Conservation (phyloP, 352 stramenopile genomes). For the Globisporangium paddicum region DNA sequence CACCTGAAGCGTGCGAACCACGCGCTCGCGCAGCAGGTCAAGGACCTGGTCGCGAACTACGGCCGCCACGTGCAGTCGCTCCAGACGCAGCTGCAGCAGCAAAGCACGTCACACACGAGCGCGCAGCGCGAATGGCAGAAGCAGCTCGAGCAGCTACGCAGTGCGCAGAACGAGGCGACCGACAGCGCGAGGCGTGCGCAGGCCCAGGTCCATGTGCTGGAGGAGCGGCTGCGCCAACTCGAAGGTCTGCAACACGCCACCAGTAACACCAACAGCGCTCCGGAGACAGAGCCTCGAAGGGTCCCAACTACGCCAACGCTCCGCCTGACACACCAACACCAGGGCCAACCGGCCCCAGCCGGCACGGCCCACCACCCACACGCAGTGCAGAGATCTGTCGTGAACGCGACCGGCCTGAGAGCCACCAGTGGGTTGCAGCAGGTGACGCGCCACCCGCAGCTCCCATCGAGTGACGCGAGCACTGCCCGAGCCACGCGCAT, state of each 20-base stretch:
- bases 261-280: neutral
- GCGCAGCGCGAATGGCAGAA: neutral
- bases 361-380: neutral
- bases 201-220: neutral
- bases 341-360: neutral
- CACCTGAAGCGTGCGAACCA: conserved; percentile 2
- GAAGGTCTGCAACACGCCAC: neutral
- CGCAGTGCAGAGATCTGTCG: conserved; percentile 1
- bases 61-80: conserved; percentile 3
- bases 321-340: neutral
- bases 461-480: neutral
- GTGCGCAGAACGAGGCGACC: neutral
- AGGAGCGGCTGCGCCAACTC: conserved; percentile 2
- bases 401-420: neutral
- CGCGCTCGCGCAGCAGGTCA: conserved; percentile 5
- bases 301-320: neutral
- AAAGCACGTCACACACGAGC: neutral
- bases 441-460: conserved; percentile 3
- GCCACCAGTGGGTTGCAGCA: neutral
- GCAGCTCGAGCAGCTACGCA: neutral
- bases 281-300: neutral
- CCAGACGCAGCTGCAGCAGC: conserved; percentile 5
- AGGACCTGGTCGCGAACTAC: neutral
- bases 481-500: conserved; percentile 1
- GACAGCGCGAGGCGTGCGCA: conserved; percentile 1